These are phyloP conservation scores for Camillea tinctor DNA, from an alignment of 2,329 filamentous ascomycete genomes.

Conservation along the genomic window DNA sequence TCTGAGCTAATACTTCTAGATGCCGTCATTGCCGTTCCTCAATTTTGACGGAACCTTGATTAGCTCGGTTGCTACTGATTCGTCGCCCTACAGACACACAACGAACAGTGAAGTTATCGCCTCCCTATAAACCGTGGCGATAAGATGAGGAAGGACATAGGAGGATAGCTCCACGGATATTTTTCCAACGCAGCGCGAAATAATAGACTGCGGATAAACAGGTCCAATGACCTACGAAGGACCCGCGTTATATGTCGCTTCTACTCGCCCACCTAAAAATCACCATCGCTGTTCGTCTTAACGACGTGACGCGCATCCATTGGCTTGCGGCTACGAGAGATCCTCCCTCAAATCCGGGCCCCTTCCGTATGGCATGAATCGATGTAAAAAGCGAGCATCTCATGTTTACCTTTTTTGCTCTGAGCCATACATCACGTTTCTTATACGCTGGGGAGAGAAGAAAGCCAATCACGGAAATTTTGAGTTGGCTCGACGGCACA, in stretches of 20 bases:
- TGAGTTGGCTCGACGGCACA: too few relatives aligned
- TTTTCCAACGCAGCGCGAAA: background rate
- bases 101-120: background rate
- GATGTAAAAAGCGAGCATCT: background rate
- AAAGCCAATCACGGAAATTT: too few relatives aligned
- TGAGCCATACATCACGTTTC: background rate
- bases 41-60: background rate
- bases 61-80: background rate
- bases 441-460: too few relatives aligned
- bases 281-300: background rate
- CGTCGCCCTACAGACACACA: background rate
- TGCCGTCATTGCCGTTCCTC: background rate
- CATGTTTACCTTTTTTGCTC: background rate
- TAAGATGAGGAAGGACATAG: background rate
- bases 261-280: background rate
- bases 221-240: background rate
- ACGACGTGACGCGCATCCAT: background rate
- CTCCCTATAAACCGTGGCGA: background rate
- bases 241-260: background rate
- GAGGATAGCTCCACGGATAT: background rate
- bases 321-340: background rate
- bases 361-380: background rate
- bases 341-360: background rate
- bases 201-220: background rate
- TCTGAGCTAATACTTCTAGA: background rate